phyloP scores from a whole-genome alignment of 805 yeast genomes.

The Suhomyces xylopsoci region DNA sequence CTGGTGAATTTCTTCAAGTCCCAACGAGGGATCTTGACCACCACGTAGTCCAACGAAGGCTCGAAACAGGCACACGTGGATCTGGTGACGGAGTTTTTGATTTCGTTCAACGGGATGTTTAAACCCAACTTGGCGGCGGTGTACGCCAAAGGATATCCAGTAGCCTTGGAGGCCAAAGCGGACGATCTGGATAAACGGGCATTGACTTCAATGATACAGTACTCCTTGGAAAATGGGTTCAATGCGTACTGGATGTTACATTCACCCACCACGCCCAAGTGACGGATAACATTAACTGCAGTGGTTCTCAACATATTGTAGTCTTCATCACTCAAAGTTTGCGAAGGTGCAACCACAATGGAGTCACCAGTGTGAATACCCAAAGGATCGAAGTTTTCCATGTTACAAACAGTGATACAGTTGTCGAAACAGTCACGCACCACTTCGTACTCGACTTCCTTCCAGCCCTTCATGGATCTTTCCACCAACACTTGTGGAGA shows the following conservation, averaged over 20 bases:
- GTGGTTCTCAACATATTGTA: conserved; percentile 97
- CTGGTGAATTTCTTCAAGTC: conserved; percentile 93
- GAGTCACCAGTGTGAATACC: conserved; percentile 99
- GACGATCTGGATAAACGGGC: conserved; percentile 97
- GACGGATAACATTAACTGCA: conserved; percentile 95
- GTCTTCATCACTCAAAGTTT: conserved; percentile 93
- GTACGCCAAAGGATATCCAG: conserved; percentile 97
- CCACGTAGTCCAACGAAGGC: conserved; percentile 95
- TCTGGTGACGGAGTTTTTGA: conserved; percentile 89
- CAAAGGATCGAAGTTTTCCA: conserved; percentile 98
- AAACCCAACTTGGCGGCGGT: conserved; percentile 97
- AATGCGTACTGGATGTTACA: conserved; percentile 97
- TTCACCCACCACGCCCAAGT: conserved; percentile 98
- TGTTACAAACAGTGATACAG: conserved; percentile 98
- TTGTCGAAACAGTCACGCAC: conserved; percentile 96
- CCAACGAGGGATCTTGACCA: conserved; percentile 98
- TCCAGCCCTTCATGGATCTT: conserved; percentile 98
- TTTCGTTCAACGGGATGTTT: conserved; percentile 86
- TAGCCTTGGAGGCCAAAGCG: conserved; percentile 98
- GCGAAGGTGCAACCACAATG: conserved; percentile 98
- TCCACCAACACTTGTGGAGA: conserved; percentile 96
- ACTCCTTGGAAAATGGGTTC: conserved; percentile 89
- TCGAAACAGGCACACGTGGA: conserved; percentile 95
- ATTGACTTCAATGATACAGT: conserved; percentile 95
- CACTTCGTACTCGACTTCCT: conserved; percentile 97